These are phyloP conservation scores for Miscanthus sacchariflorus DNA, from an alignment of 202 grass and related monocot genomes.

Conservation along the genomic window DNA sequence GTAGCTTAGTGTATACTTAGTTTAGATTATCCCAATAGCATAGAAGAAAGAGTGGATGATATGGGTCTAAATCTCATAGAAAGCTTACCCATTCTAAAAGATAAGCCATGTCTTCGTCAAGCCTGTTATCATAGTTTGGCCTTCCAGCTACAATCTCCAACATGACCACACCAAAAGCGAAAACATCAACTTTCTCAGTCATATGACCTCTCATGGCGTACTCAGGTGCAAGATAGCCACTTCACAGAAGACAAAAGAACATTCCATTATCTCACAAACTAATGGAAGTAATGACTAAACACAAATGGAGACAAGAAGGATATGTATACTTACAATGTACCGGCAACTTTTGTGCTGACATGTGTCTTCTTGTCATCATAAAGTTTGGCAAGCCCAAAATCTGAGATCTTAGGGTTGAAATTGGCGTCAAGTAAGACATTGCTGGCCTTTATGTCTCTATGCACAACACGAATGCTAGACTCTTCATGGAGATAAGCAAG, in stretches of 20 bases:
- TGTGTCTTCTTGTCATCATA: constrained; percentile 86
- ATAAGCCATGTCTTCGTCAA: constrained; percentile 55
- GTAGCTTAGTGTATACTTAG: too few relatives aligned
- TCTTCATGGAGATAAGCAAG: constrained; percentile 86
- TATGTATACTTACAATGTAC: constrained; percentile 81
- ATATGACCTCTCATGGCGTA: constrained; percentile 94
- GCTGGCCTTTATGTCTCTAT: constrained; percentile 88
- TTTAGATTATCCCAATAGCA: too few relatives aligned
- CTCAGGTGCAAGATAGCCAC: constrained; percentile 88
- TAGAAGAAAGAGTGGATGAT: too few relatives aligned
- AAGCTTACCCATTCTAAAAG: constrained; percentile 38
- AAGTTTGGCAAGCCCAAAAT: constrained; percentile 87
- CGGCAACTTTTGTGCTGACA: constrained; percentile 84
- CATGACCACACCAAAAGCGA: constrained; percentile 70
- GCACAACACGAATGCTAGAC: constrained; percentile 74
- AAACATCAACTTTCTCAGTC: constrained; percentile 85
- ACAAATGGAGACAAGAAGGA: background rate
- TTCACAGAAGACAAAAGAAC: constrained; percentile 4
- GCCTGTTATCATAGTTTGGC: constrained; percentile 52
- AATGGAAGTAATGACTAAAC: background rate
- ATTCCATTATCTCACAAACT: background rate
- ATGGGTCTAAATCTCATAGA: too few relatives aligned
- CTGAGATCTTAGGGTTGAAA: constrained; percentile 86
- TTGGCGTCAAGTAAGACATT: constrained; percentile 81
- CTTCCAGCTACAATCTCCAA: constrained; percentile 75